Evolutionary conservation across 768 basidiomycete genomes (phyloP).

Genomic region (Dentipellis fragilis): DNA sequence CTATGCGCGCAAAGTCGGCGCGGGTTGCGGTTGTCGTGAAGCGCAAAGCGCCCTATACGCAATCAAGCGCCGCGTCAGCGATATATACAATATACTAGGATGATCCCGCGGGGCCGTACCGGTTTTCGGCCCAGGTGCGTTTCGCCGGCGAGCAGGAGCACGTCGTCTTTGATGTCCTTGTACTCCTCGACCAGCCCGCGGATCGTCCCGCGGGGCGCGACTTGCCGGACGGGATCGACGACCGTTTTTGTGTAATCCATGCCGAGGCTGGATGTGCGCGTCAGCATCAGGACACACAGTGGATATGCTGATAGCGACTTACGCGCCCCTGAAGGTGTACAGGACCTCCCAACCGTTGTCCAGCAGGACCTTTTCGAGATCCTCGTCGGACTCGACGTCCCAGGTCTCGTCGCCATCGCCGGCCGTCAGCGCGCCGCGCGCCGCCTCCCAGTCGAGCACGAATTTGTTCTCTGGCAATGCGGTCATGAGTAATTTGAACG

Average conservation of each 20-base stretch:
- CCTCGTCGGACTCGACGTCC: conserved; percentile 17
- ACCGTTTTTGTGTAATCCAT: conserved; percentile 36
- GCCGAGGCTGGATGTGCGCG: conserved; percentile 21
- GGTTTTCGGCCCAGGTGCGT: conserved; percentile 31
- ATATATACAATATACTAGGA: background rate
- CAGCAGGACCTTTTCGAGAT: conserved; percentile 23
- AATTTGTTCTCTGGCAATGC: background rate
- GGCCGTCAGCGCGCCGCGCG: background rate
- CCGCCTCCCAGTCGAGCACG: conserved; percentile 3
- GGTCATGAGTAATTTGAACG: background rate
- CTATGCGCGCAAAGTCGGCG: conserved; percentile 4
- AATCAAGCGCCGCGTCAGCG: background rate
- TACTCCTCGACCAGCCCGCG: conserved; percentile 33
- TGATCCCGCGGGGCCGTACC: conserved; percentile 17
- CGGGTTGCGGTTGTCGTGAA: conserved; percentile 6
- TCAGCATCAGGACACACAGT: background rate
- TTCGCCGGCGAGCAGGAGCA: conserved; percentile 31
- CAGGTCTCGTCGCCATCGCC: background rate
- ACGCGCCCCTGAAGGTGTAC: conserved; percentile 32
- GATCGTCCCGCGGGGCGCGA: conserved; percentile 25
- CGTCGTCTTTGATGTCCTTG: conserved; percentile 22
- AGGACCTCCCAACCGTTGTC: conserved; percentile 31
- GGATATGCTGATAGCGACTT: conserved; percentile 13
- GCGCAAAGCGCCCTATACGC: conserved; percentile 9
- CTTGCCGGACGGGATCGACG: conserved; percentile 26